phyloP scores from a whole-genome alignment of 352 stramenopile species.

The Pythium apleroticum region DNA sequence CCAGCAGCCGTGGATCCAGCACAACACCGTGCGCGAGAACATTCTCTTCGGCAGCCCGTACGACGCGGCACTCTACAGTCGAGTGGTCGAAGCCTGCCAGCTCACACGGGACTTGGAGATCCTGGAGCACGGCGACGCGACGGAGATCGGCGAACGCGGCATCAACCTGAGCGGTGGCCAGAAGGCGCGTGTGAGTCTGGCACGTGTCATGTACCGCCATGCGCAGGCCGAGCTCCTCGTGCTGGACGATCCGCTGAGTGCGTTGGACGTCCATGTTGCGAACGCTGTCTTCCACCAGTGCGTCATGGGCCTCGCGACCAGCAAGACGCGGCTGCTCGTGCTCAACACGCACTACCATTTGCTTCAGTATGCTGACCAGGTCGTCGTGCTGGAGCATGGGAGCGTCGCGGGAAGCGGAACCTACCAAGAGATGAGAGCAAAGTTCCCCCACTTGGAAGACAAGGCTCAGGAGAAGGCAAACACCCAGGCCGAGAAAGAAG shows the following conservation, averaged over 20 bases:
- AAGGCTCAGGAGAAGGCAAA: conserved; percentile 8
- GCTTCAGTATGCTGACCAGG: conserved; percentile 46
- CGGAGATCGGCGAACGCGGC: conserved; percentile 94
- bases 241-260: conserved; percentile 93
- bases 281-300: conserved; percentile 92
- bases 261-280: conserved; percentile 94
- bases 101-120: conserved; percentile 84
- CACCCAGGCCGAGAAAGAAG: conserved; percentile 11
- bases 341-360: conserved; percentile 93
- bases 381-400: conserved; percentile 75
- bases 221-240: conserved; percentile 87
- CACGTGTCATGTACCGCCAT: conserved; percentile 87
- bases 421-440: conserved; percentile 56
- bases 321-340: conserved; percentile 87
- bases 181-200: conserved; percentile 84
- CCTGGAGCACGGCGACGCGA: conserved; percentile 86
- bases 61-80: conserved; percentile 35
- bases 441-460: conserved; percentile 31
- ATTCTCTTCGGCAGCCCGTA: conserved; percentile 50
- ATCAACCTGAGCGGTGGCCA: conserved; percentile 94
- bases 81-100: conserved; percentile 68
- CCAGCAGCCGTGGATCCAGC: conserved; percentile 55
- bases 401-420: conserved; percentile 77
- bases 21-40: conserved; percentile 52
- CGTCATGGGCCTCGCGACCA: conserved; percentile 57